Evolutionary conservation across 1,284 basidiomycete species (phyloP).

Genomic region (Sanguinoderma infundibulare): DNA sequence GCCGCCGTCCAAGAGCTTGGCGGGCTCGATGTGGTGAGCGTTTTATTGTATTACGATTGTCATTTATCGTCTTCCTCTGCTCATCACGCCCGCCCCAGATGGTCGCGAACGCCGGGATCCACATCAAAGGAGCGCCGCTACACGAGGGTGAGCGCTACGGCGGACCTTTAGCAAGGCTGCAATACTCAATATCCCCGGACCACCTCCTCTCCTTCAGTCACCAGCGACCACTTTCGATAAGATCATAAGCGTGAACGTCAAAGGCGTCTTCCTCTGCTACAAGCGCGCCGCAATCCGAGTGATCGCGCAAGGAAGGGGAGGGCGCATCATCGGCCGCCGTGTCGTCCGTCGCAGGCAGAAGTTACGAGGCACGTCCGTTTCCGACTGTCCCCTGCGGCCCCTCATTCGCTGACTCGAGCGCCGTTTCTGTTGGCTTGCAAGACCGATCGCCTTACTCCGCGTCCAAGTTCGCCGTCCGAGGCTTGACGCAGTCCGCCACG

Average conservation of each 20-base stretch:
- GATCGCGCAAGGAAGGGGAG: conserved; percentile 39
- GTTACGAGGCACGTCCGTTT: too few species aligned
- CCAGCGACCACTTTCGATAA: conserved; percentile 31
- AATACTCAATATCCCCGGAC: background rate
- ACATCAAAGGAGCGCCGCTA: conserved; percentile 20
- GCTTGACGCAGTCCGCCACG: conserved; percentile 28
- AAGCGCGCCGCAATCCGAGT: conserved; percentile 40
- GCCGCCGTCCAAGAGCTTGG: conserved; percentile 33
- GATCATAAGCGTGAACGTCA: conserved; percentile 35
- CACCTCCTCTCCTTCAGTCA: conserved; percentile 9
- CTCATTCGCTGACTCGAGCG: too few species aligned
- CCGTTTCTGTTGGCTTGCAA: too few species aligned
- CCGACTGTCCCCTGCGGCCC: too few species aligned
- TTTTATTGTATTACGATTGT: too few species aligned
- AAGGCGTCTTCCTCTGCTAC: conserved; percentile 40
- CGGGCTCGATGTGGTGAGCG: conserved; percentile 24
- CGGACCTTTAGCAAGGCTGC: too few species aligned
- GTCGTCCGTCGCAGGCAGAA: conserved; percentile 31
- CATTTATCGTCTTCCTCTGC: too few species aligned
- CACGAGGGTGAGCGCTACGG: conserved; percentile 13
- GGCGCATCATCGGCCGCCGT: conserved; percentile 40
- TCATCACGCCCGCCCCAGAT: conserved; percentile 6
- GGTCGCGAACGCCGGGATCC: conserved; percentile 22
- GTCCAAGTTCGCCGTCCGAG: conserved; percentile 31
- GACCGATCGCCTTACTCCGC: conserved; percentile 24